Evolutionary conservation across 2,329 filamentous ascomycete species (phyloP).

Genomic region (Trichoderma harzianum): DNA sequence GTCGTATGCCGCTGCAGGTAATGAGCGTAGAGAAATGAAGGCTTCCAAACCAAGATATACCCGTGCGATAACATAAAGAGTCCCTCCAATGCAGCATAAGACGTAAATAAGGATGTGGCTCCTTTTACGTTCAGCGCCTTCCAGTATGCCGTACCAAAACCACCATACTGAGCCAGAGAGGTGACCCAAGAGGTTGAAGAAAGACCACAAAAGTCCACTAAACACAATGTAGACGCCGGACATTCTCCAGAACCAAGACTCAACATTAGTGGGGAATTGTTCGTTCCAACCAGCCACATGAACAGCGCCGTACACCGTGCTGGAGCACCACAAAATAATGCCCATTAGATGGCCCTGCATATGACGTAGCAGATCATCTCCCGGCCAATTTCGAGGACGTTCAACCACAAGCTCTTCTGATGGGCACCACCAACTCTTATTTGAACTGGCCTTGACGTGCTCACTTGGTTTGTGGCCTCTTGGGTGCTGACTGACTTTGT

Average conservation of each 20-base stretch:
- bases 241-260: constrained; percentile 15
- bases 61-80: constrained; percentile 9
- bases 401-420: constrained; percentile 17
- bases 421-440: neutral
- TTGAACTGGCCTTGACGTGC: neutral
- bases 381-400: constrained; percentile 15
- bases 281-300: neutral
- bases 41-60: constrained; percentile 11
- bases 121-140: neutral
- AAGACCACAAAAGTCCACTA: constrained; percentile 11
- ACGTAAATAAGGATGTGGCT: constrained; percentile 7
- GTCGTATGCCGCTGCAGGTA: constrained; percentile 13
- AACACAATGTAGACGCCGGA: constrained; percentile 12
- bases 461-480: neutral
- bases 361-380: constrained; percentile 3
- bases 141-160: constrained; percentile 16
- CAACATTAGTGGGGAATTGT: neutral
- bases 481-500: neutral
- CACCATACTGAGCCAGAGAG: constrained; percentile 4
- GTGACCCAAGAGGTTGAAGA: constrained; percentile 13
- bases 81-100: constrained; percentile 6
- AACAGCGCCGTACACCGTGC: neutral
- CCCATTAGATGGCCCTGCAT: neutral
- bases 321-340: neutral
- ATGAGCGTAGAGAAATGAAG: constrained; percentile 9